These are phyloP conservation scores for Calonectria montana DNA, from an alignment of 2,329 filamentous ascomycete genomes.

Conservation along the genomic window DNA sequence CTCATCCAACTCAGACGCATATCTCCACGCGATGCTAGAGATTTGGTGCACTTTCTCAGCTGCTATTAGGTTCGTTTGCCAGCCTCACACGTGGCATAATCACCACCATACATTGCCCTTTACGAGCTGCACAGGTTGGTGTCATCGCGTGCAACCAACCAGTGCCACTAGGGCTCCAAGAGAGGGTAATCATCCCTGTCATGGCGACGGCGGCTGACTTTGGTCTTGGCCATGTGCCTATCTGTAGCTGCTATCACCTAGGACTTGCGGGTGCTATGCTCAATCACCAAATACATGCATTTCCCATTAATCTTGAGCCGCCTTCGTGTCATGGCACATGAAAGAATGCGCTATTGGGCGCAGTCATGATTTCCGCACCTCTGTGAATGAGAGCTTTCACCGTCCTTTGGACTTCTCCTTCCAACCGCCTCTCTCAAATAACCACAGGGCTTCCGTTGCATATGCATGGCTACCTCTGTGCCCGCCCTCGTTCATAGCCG, in stretches of 20 bases:
- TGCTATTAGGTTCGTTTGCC: constrained; percentile 3
- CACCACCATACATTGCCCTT: not conserved
- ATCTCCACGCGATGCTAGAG: not conserved
- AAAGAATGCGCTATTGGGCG: not conserved
- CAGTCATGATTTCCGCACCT: not conserved
- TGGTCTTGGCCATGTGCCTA: not conserved
- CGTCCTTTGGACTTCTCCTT: constrained; percentile 70
- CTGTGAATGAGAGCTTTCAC: constrained; percentile 42
- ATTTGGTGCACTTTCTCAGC: not conserved
- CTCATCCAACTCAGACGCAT: not conserved
- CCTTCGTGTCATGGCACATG: not conserved
- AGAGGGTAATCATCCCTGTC: not conserved
- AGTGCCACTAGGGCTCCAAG: not conserved
- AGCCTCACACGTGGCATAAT: constrained; percentile 22
- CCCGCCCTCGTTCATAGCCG: constrained; percentile 74
- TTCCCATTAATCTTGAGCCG: not conserved
- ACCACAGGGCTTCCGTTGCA: constrained; percentile 90
- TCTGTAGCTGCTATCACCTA: not conserved
- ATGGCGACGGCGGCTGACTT: not conserved
- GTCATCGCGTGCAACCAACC: constrained; percentile 10
- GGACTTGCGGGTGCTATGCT: not conserved
- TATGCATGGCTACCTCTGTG: constrained; percentile 87
- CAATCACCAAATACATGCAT: not conserved
- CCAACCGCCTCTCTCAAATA: constrained; percentile 80
- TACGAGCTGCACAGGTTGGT: not conserved